phyloP scores from a whole-genome alignment of 148 eudicot species.

The Rhododendron vialii region DNA sequence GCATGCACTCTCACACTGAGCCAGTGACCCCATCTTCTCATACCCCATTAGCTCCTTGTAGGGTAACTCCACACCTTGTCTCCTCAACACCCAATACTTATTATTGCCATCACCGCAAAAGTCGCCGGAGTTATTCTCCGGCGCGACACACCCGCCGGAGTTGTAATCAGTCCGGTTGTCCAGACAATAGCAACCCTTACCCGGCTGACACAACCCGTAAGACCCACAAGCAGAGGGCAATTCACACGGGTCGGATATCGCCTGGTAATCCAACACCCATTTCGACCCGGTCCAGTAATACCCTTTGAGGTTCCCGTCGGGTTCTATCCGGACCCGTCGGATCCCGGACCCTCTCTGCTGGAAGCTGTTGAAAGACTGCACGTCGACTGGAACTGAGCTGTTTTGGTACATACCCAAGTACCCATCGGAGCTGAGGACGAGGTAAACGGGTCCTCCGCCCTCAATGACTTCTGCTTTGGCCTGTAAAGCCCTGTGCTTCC shows the following conservation, averaged over 20 bases:
- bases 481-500: conserved; percentile 55
- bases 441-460: conserved; percentile 57
- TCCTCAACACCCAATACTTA: conserved; percentile 23
- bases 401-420: conserved; percentile 86
- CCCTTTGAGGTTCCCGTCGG: conserved; percentile 76
- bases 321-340: conserved; percentile 53
- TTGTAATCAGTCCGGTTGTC: conserved; percentile 40
- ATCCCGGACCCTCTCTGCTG: conserved; percentile 48
- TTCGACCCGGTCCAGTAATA: conserved; percentile 80
- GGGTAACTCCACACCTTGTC: conserved; percentile 58
- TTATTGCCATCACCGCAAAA: conserved; percentile 28
- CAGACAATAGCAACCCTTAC: conserved; percentile 60
- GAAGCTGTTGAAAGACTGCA: conserved; percentile 65
- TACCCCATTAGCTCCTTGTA: conserved; percentile 62
- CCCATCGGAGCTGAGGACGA: conserved; percentile 59
- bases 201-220: conserved; percentile 63
- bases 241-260: conserved; percentile 68
- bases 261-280: conserved; percentile 70
- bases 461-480: conserved; percentile 46
- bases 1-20: conserved; percentile 59
- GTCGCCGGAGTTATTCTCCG: conserved; percentile 25
- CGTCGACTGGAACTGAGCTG: conserved; percentile 56
- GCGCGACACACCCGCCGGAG: conserved; percentile 37
- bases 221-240: conserved; percentile 75
- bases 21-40: conserved; percentile 32